Percentiles rank a stretch among this genome's conserved stretches.
Evolutionary conservation across 2,329 filamentous ascomycete species (phyloP).

Genomic region (Sclerotinia minor): DNA sequence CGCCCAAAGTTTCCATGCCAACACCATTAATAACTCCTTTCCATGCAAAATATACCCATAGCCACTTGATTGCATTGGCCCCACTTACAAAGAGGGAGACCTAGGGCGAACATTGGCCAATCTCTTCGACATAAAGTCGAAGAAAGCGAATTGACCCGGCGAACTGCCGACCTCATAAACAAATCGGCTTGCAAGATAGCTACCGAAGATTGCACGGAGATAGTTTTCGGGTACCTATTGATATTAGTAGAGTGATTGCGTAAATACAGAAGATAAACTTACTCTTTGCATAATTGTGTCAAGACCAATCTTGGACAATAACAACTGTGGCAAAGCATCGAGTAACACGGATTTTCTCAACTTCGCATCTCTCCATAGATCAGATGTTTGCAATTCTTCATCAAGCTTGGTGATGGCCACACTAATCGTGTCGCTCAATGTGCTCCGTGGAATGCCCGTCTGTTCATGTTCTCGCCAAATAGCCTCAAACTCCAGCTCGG

Average conservation of each 20-base stretch:
- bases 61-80: no score
- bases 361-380: conserved; percentile 81
- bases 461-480: conserved; percentile 93
- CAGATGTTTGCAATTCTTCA: conserved; percentile 90
- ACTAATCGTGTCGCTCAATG: conserved; percentile 89
- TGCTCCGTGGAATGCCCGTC: conserved; percentile 75
- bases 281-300: conserved; percentile 82
- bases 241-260: conserved; percentile 3
- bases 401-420: conserved; percentile 94
- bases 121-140: conserved; percentile 63
- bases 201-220: conserved; percentile 91
- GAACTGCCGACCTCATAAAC: conserved; percentile 93
- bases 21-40: neutral
- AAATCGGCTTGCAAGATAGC: conserved; percentile 90
- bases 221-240: conserved; percentile 81
- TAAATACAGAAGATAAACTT: conserved; percentile 40
- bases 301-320: conserved; percentile 87
- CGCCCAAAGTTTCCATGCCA: neutral
- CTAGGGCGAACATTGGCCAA: conserved; percentile 23
- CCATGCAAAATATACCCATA: neutral
- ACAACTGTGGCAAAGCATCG: conserved; percentile 81
- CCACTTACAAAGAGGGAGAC: conserved; percentile 13
- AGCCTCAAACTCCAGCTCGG: conserved; percentile 91
- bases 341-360: conserved; percentile 76
- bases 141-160: conserved; percentile 96